Conservation (phyloP, 2,329 filamentous ascomycete genomes). For the Trichoderma breve region DNA sequence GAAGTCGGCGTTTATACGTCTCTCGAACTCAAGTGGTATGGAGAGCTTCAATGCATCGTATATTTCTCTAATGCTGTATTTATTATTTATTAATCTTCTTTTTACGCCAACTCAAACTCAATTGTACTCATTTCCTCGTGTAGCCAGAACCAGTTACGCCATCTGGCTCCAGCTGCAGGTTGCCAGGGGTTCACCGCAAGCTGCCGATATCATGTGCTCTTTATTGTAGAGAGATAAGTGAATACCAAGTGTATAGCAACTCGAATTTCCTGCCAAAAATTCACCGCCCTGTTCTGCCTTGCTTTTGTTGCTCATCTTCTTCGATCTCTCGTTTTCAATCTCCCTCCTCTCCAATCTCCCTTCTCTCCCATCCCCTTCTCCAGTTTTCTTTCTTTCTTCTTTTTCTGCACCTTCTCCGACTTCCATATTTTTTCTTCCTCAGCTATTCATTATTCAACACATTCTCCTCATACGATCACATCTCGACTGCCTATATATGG, state of each 20-base stretch:
- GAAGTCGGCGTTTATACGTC: neutral
- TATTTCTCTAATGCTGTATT: accelerated
- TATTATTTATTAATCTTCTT: neutral
- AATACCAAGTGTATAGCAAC: neutral
- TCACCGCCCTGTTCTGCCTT: neutral
- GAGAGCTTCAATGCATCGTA: neutral
- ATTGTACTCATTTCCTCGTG: neutral
- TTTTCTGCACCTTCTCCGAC: neutral
- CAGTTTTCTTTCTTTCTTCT: neutral
- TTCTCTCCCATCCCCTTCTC: neutral
- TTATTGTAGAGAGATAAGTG: neutral
- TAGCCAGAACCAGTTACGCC: neutral
- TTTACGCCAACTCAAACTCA: neutral
- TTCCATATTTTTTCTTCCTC: too few species aligned
- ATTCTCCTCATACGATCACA: neutral
- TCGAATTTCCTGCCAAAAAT: neutral
- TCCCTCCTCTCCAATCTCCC: neutral
- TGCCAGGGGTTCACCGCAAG: neutral
- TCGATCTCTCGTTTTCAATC: neutral
- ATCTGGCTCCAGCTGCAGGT: neutral
- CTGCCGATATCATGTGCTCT: too few species aligned
- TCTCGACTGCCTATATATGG: neutral
- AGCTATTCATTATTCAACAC: neutral
- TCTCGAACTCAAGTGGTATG: neutral
- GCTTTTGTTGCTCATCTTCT: neutral